A percentile compares a stretch with the other conserved stretches of the same genome.
These are phyloP conservation scores for Neurospora sp. DNA, from an alignment of 495 filamentous ascomycete species.

Conservation along the genomic window DNA sequence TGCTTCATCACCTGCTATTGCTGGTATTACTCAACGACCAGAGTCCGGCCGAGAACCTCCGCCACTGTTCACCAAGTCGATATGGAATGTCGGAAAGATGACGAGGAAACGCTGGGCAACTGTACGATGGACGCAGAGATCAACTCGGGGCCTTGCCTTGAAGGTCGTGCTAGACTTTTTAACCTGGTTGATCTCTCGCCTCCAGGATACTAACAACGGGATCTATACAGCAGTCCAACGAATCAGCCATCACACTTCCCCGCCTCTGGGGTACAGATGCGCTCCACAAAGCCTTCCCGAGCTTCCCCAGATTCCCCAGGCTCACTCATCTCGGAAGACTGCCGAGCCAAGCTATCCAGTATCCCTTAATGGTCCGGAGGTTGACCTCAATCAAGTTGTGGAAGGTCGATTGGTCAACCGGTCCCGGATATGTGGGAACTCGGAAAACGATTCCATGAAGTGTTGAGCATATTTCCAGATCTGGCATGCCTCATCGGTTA, in stretches of 20 bases:
- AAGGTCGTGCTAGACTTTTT: background rate
- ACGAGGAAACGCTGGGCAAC: background rate
- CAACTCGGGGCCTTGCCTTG: background rate
- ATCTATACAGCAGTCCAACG: background rate
- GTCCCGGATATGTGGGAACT: slow-evolving; percentile 7
- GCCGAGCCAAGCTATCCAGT: background rate
- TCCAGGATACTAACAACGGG: background rate
- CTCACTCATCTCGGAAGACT: background rate
- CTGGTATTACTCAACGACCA: background rate
- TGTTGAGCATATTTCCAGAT: slow-evolving; percentile 6
- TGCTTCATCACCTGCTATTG: background rate
- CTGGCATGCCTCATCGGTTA: background rate
- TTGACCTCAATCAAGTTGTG: background rate
- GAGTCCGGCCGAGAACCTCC: background rate
- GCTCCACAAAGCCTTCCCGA: background rate
- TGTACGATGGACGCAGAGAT: background rate
- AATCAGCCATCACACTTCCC: background rate
- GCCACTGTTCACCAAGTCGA: background rate
- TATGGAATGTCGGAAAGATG: background rate
- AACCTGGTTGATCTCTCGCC: background rate
- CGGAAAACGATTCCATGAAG: slow-evolving; percentile 11
- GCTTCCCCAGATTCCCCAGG: background rate
- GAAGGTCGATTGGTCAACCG: background rate
- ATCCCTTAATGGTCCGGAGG: background rate
- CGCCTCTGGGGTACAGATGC: background rate